Conservation (phyloP, 2,329 filamentous ascomycete species). For the Clarireedia paspali region DNA sequence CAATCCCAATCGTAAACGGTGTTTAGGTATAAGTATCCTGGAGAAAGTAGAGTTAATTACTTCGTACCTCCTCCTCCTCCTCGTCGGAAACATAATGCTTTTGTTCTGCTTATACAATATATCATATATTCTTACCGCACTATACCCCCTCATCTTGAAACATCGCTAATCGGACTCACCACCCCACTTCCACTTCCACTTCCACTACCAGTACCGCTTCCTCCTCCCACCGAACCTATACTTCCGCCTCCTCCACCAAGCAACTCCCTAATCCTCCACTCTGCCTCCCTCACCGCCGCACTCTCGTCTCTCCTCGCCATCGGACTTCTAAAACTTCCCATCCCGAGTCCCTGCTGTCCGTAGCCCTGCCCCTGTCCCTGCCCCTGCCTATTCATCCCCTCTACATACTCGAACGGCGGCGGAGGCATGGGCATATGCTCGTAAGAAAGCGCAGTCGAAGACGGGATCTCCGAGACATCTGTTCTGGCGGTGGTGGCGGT, state of each 20-base stretch:
- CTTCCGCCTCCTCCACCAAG: not conserved
- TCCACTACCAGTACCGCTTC: not conserved
- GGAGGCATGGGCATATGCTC: not conserved
- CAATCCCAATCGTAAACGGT: too few relatives aligned
- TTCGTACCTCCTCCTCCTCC: too few relatives aligned
- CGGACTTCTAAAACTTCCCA: not conserved
- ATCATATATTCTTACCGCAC: too few relatives aligned
- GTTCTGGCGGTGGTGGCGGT: not conserved
- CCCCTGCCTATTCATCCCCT: not conserved
- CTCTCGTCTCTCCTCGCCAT: not conserved
- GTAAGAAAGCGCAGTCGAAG: not conserved
- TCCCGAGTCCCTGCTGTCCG: too few relatives aligned
- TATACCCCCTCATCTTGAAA: not conserved
- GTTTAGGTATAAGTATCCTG: too few relatives aligned
- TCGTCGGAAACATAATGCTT: too few relatives aligned
- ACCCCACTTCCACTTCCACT: not conserved
- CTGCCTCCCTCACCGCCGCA: not conserved
- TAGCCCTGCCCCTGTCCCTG: not conserved
- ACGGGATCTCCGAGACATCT: not conserved
- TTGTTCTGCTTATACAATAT: too few relatives aligned
- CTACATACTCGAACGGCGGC: not conserved
- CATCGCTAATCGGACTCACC: not conserved
- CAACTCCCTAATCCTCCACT: slow-evolving; percentile 1
- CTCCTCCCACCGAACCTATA: not conserved
- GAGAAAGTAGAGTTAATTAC: too few relatives aligned